Base-by-base conservation (phyloP, 768 basidiomycete species). In the Tulasnella sp. region DNA sequence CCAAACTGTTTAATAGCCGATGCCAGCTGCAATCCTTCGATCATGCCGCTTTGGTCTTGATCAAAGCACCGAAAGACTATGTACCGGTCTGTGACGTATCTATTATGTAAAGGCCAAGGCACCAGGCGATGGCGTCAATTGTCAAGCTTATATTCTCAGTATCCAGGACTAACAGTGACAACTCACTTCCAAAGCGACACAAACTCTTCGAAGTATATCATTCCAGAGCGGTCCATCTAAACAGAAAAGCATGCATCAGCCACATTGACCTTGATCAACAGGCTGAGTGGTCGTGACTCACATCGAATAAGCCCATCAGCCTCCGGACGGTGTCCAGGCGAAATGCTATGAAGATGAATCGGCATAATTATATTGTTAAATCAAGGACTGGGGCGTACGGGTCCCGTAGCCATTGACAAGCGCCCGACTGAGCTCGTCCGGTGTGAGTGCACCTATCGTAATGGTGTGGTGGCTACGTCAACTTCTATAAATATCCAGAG, bases 361-460 rank as follows among this genome's bases (percentile, higher is more conserved):
- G 15, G n/a, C 10, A 38, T 19, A 24, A 11, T 10, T 7, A 30
- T 55, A 57, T 49, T 49, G 41, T 7, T 5, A 41, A 38, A 5
- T 46, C 59, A 15, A 60, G 10, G 59, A 21, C 34, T 19, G 54
- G 7, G 41, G 70, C 79, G 75, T 66, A 90, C 87, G 80, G 34
- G 85, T 76, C 84, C 85, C 89, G 69, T 91, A 80, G 82, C 87
- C 86, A 67, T 91, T 91, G 15, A 89, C 76, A 24, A 91, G 75
- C 9, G 88, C 88, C 48, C 38, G 53, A 68, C 87, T 83, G 59
- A 91, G 71, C 68, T 91, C 88, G n/a, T 70, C 53, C 25, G 65
- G 62, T n/a, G 56, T 63, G 49, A 66, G 65, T 21, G 64, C 63
- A n/a, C 73, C 53, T 54, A 41, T 21, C 10, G 21, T 25, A n/a